Conservation (phyloP, 2,329 filamentous ascomycete species). For the Aspergillus piperis region DNA sequence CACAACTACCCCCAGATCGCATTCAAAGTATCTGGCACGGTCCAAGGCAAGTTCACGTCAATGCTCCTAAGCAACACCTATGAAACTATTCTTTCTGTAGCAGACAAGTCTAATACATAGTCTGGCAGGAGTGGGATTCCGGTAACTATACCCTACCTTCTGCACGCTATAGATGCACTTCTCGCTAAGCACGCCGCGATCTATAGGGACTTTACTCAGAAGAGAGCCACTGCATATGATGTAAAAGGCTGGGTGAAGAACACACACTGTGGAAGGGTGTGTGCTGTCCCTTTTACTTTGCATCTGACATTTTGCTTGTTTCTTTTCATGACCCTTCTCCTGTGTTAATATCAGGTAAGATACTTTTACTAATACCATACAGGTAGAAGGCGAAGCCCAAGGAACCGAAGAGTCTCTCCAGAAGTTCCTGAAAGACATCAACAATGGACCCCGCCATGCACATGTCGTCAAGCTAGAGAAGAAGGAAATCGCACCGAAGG, state of each 20-base stretch:
- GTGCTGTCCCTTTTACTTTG: conserved; percentile 15
- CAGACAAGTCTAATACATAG: neutral
- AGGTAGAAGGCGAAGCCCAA: conserved; percentile 92
- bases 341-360: too few species aligned
- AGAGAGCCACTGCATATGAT: conserved; percentile 44
- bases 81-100: neutral
- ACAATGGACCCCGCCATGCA: conserved; percentile 71
- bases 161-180: neutral
- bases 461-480: conserved; percentile 74
- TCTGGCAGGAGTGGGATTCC: conserved; percentile 35
- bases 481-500: conserved; percentile 63
- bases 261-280: conserved; percentile 47
- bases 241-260: conserved; percentile 55
- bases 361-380: conserved; percentile 8
- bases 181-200: neutral
- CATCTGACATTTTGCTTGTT: neutral
- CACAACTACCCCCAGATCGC: conserved; percentile 31
- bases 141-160: conserved; percentile 23
- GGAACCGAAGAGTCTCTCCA: conserved; percentile 66
- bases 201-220: conserved; percentile 46
- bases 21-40: conserved; percentile 62
- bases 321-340: neutral
- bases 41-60: conserved; percentile 61
- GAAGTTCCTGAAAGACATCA: conserved; percentile 72
- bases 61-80: too few species aligned